phyloP scores from a whole-genome alignment of 2,329 filamentous ascomycete genomes.

The Xylaria sp. region DNA sequence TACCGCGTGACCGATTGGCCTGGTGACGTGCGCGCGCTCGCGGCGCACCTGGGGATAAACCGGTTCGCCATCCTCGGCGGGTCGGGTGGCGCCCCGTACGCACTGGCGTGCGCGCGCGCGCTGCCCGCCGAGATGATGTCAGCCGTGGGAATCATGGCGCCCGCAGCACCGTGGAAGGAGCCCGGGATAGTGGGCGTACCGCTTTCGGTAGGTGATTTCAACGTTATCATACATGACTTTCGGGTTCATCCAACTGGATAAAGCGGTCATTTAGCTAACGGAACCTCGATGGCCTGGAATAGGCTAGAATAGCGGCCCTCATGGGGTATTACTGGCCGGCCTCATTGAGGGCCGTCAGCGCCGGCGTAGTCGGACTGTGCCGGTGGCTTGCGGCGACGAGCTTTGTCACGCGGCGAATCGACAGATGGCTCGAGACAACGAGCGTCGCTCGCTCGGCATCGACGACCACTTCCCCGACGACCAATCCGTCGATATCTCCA shows the following conservation, averaged over 20 bases:
- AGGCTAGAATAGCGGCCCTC: conserved; percentile 14
- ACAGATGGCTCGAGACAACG: conserved; percentile 18
- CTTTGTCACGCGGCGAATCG: conserved; percentile 16
- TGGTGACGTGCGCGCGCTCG: conserved; percentile 41
- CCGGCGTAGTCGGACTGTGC: conserved; percentile 3
- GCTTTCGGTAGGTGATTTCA: background rate
- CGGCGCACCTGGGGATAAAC: conserved; percentile 38
- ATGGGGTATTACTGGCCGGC: conserved; percentile 16
- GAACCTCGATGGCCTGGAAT: background rate
- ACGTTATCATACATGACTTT: background rate
- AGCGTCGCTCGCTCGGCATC: background rate
- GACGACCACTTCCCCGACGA: background rate
- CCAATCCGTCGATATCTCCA: background rate
- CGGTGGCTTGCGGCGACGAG: conserved; percentile 10
- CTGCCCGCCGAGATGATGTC: conserved; percentile 40
- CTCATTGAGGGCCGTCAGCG: background rate
- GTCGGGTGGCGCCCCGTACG: conserved; percentile 46
- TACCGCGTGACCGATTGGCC: conserved; percentile 43
- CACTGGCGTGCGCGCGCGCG: conserved; percentile 39
- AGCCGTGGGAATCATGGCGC: conserved; percentile 15
- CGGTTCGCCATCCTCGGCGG: conserved; percentile 44
- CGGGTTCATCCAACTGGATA: background rate
- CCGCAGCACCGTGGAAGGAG: conserved; percentile 21
- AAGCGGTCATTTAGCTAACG: background rate
- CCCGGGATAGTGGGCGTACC: conserved; percentile 8